These are phyloP conservation scores for Sutorius eximius DNA, from an alignment of 1,284 basidiomycete genomes.

Conservation along the genomic window DNA sequence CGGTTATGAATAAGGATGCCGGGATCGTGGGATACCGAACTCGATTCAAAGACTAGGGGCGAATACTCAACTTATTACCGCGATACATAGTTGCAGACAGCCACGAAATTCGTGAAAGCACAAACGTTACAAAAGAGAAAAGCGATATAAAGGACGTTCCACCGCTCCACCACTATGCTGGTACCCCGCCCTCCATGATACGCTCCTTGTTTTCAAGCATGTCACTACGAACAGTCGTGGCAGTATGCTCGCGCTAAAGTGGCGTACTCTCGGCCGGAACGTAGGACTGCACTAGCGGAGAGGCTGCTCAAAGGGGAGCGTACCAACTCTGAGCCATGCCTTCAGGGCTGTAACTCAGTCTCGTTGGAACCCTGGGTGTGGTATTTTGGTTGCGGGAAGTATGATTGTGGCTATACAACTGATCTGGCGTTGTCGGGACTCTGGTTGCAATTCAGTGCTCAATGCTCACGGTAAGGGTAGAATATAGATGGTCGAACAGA, in stretches of 20 bases:
- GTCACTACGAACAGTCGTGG: not conserved
- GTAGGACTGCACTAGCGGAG: too few species aligned
- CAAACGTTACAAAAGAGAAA: not conserved
- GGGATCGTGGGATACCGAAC: too few species aligned
- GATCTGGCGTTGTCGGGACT: not conserved
- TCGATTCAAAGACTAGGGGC: too few species aligned
- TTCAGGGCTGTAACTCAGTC: not conserved
- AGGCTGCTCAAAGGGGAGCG: not conserved
- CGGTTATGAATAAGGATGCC: too few species aligned
- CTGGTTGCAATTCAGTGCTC: not conserved
- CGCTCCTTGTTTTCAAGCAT: not conserved
- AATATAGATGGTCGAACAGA: not conserved
- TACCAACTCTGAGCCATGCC: not conserved
- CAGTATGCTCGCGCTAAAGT: too few species aligned
- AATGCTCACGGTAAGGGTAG: not conserved
- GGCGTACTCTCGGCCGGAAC: not conserved
- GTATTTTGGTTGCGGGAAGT: not conserved
- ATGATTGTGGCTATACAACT: not conserved
- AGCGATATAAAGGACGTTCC: not conserved
- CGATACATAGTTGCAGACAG: too few species aligned
- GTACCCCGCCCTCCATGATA: not conserved
- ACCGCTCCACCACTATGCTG: not conserved
- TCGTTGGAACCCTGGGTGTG: not conserved
- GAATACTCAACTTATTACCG: too few species aligned
- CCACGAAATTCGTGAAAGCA: too few species aligned